Percentiles rank a stretch among this genome's conserved stretches.
Conservation (phyloP, 169 alveolate species). For the Cryptosporidium andersoni region DNA sequence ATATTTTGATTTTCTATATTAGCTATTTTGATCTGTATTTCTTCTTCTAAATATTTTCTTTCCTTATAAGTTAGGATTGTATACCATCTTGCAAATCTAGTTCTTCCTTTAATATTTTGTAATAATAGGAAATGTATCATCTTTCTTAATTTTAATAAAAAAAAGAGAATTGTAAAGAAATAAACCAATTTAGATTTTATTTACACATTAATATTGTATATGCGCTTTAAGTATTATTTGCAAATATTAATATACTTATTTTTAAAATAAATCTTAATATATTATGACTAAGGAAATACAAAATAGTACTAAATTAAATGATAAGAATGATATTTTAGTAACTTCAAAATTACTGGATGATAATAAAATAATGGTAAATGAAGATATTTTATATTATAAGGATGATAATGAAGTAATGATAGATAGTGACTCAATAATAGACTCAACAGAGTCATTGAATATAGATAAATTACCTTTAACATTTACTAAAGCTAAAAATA, state of each 20-base stretch:
- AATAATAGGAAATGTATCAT: conserved; percentile 53
- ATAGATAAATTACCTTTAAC: conserved; percentile 6
- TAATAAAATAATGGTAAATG: no score
- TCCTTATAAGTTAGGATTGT: conserved; percentile 7
- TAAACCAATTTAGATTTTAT: no score
- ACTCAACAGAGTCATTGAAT: conserved; percentile 37
- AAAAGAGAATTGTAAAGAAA: no score
- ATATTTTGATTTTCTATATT: conserved; percentile 20
- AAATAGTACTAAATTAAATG: conserved; percentile 10
- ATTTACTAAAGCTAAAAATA: no score
- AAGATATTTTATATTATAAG: no score
- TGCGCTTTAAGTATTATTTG: no score
- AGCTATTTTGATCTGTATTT: conserved; percentile 10
- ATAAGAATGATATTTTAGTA: background rate
- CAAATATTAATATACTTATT: no score
- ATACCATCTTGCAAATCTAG: conserved; percentile 61
- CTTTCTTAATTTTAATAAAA: background rate
- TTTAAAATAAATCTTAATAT: background rate
- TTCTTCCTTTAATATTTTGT: conserved; percentile 45
- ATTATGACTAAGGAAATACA: background rate
- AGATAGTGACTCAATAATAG: conserved; percentile 31
- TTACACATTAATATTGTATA: no score
- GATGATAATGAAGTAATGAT: no score
- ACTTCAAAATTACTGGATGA: background rate
- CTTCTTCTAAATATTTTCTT: conserved; percentile 27